phyloP scores from a whole-genome alignment of 1,284 basidiomycete genomes.

The Abortiporus biennis region DNA sequence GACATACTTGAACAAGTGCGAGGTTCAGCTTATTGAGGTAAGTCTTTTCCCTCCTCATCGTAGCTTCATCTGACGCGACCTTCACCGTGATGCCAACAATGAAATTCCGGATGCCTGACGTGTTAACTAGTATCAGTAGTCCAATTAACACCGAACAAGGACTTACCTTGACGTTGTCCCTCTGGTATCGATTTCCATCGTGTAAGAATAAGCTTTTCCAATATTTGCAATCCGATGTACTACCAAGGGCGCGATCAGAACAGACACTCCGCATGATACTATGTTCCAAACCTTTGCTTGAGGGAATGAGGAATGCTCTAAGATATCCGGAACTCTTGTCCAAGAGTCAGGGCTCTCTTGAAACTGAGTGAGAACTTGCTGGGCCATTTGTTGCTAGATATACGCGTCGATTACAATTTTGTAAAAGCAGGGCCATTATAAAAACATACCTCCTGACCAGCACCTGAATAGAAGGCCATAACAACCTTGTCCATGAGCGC shows the following conservation, averaged over 20 bases:
- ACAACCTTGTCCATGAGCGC: constrained; percentile 29
- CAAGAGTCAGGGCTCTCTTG: constrained; percentile 98
- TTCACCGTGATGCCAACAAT: constrained; percentile 93
- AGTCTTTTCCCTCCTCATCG: constrained; percentile 89
- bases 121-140: neutral
- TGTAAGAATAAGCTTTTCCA: constrained; percentile 91
- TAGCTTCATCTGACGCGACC: constrained; percentile 83
- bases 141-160: neutral
- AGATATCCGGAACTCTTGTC: constrained; percentile 94
- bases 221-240: constrained; percentile 93
- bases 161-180: constrained; percentile 83
- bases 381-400: constrained; percentile 82
- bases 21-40: constrained; percentile 98
- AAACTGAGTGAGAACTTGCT: constrained; percentile 89
- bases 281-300: constrained; percentile 79
- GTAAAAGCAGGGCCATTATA: neutral
- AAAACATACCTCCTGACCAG: constrained; percentile 24
- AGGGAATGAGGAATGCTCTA: constrained; percentile 80
- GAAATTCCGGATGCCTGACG: constrained; percentile 91
- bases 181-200: constrained; percentile 96
- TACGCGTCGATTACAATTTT: neutral
- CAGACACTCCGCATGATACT: neutral
- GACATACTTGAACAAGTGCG: constrained; percentile 84
- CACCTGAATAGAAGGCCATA: constrained; percentile 23
- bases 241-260: constrained; percentile 27